Percentiles rank a stretch among this genome's conserved stretches.
These are phyloP conservation scores for Fusarium ambrosium DNA, from an alignment of 2,329 filamentous ascomycete species.

Conservation along the genomic window DNA sequence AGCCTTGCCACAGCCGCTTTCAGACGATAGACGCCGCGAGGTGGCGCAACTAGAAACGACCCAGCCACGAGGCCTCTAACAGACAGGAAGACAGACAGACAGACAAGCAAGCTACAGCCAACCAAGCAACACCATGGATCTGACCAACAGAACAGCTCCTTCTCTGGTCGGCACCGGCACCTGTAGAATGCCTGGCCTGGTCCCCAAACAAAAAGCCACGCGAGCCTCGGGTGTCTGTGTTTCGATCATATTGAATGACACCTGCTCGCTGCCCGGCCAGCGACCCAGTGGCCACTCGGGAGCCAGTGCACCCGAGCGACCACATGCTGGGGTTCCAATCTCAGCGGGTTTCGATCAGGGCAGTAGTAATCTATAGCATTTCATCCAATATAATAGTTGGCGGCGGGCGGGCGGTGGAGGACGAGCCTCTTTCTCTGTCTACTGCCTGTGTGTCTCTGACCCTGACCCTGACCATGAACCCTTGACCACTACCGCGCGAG, in stretches of 20 bases:
- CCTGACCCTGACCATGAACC: background rate
- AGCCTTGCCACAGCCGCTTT: slow-evolving; percentile 11
- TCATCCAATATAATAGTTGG: slow-evolving; percentile 20
- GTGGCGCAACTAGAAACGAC: slow-evolving; percentile 28
- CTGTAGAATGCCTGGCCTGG: slow-evolving; percentile 7
- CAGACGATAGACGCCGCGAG: slow-evolving; percentile 26
- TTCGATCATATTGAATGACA: slow-evolving; percentile 35
- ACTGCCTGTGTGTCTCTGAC: background rate
- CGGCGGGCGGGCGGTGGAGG: slow-evolving; percentile 38
- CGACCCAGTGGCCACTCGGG: slow-evolving; percentile 19
- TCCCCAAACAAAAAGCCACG: slow-evolving; percentile 38
- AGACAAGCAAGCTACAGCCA: slow-evolving; percentile 1
- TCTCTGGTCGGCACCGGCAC: background rate
- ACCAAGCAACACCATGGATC: slow-evolving; percentile 15
- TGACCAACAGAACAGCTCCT: slow-evolving; percentile 14
- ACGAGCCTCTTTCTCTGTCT: slow-evolving; percentile 17
- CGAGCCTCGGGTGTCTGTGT: slow-evolving; percentile 38
- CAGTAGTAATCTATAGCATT: background rate
- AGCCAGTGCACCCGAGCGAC: slow-evolving; percentile 30
- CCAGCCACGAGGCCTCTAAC: slow-evolving; percentile 29
- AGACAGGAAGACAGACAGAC: background rate
- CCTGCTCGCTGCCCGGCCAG: slow-evolving; percentile 35
- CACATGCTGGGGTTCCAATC: slow-evolving; percentile 6
- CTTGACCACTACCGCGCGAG: slow-evolving; percentile 3
- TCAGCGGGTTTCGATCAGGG: slow-evolving; percentile 1